Evolutionary conservation across 192 early-diverging fungal species (phyloP).

Genomic region (Piromyces finnis): DNA sequence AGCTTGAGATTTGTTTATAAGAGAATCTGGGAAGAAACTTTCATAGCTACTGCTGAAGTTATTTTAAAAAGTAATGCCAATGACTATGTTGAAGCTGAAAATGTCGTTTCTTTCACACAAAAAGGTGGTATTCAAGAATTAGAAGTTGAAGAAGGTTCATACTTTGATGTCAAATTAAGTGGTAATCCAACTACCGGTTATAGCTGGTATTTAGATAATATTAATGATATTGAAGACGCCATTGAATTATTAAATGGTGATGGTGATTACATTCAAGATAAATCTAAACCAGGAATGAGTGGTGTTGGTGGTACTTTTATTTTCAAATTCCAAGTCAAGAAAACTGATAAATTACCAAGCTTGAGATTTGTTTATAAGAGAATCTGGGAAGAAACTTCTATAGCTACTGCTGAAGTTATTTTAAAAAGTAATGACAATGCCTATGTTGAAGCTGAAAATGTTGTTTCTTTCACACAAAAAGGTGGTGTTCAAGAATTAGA

Average conservation of each 20-base stretch:
- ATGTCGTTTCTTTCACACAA: too few relatives aligned
- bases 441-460: too few relatives aligned
- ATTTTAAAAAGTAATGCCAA: too few relatives aligned
- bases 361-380: neutral
- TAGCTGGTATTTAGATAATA: neutral
- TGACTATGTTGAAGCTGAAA: too few relatives aligned
- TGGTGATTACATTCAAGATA: neutral
- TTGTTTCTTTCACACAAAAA: neutral
- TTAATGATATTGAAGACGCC: neutral
- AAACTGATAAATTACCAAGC: neutral
- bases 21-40: too few relatives aligned
- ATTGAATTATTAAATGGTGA: too few relatives aligned
- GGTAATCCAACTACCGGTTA: neutral
- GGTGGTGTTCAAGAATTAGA: neutral
- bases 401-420: neutral
- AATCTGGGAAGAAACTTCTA: neutral
- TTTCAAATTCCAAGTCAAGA: neutral
- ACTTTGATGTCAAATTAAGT: too few relatives aligned
- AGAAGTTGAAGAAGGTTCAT: too few relatives aligned
- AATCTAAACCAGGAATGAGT: neutral
- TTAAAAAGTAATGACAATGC: neutral
- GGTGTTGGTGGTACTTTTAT: too few relatives aligned
- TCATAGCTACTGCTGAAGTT: too few relatives aligned
- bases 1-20: too few relatives aligned
- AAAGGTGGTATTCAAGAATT: too few relatives aligned